Evolutionary conservation across 345 rosid species (phyloP), one percentile per base, ranked within the genome.

Genomic region (Hibiscus mutabilis): DNA sequence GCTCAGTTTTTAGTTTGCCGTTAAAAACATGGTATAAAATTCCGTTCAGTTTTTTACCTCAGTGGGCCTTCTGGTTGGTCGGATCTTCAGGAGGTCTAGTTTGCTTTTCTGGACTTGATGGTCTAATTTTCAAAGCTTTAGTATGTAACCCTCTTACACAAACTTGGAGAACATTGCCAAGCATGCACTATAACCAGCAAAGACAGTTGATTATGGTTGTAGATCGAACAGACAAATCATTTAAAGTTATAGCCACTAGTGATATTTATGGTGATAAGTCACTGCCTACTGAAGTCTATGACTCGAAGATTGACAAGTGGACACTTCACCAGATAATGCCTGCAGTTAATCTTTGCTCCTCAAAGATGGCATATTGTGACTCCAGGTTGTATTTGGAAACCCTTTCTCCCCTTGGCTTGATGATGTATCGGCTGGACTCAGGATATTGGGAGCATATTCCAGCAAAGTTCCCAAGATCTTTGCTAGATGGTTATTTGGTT

Each of bases 21-120:
- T 69, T 94, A 81, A 91, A 89, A 81, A 79, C 88, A 0, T 94
- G 98, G 98, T 94, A 94, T 55, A 88, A 91, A 74, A 83, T 94
- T 64, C 98, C 98, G 1, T 88, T 94, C 78, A 70, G 75, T 58
- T 94, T 94, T 81, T 82, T 94, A 80, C 98, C 96, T 21, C 85
- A 82, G n/a, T 94, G 98, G 97, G 96, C 96, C 1, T 82, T 87
- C 78, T 94, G 98, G 97, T 74, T 91, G 83, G 91, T 91, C 55
- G 96, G 97, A 68, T 94, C 98, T 68, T 89, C 97, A 1, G 88
- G 95, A 16, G 97, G 96, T 27, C 87, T 91, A 31, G 96, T 93
- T 66, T 91, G 98, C 78, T 91, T 93, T 77, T 91, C 98, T 62
- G 98, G 98, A 42, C 90, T 89, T 2, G 98, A 93, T 74, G 96